Evolutionary conservation across 257 asterid genomes (phyloP).

Genomic region (Solanum gracilifrons): DNA sequence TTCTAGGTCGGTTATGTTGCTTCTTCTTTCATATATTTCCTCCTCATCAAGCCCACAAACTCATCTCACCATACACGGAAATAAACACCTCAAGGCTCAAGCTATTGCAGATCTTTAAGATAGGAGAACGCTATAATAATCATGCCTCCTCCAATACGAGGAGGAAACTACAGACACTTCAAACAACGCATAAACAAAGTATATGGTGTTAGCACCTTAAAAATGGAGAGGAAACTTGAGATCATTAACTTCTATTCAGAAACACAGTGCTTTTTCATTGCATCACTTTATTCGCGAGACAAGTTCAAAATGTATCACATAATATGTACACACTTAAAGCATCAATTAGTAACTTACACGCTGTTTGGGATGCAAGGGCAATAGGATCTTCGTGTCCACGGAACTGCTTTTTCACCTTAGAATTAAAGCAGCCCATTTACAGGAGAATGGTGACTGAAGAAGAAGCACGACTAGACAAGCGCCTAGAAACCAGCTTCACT

Average conservation of each 20-base stretch:
- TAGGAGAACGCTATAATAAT: not conserved
- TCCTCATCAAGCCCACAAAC: not conserved
- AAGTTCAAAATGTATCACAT: not conserved
- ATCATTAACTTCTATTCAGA: not conserved
- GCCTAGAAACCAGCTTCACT: conserved; percentile 45
- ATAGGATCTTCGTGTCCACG: conserved; percentile 89
- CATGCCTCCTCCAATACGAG: not conserved
- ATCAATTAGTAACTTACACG: conserved; percentile 49
- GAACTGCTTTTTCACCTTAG: conserved; percentile 59
- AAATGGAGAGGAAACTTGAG: not conserved
- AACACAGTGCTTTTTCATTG: not conserved
- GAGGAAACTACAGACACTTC: not conserved
- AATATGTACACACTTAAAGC: not conserved
- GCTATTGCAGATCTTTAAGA: not conserved
- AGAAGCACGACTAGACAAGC: conserved; percentile 29
- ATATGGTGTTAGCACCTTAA: not conserved
- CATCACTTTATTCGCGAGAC: not conserved
- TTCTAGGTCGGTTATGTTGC: not conserved
- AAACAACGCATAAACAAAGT: not conserved
- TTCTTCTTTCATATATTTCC: not conserved
- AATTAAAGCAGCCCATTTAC: conserved; percentile 90
- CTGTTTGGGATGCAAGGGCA: conserved; percentile 82
- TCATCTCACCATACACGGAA: not conserved
- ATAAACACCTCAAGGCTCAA: not conserved
- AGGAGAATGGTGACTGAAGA: conserved; percentile 6